Percentiles rank a stretch among this genome's conserved stretches.
phyloP scores from a whole-genome alignment of 1,284 basidiomycete genomes.

The Trametes pubescens region DNA sequence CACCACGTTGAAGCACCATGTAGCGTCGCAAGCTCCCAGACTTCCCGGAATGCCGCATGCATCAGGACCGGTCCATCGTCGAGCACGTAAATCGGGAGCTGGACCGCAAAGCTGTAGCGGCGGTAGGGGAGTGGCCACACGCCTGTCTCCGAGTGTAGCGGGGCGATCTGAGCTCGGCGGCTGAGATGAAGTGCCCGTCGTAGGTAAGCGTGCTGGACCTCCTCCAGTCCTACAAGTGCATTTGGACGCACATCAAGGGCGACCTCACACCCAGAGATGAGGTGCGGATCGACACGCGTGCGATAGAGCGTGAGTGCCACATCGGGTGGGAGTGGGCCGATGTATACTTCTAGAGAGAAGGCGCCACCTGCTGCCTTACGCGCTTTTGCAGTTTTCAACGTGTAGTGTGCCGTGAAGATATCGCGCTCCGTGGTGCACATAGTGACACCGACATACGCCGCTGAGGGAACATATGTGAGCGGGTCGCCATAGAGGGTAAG shows the following conservation, averaged over 20 bases:
- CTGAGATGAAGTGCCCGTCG: constrained; percentile 14
- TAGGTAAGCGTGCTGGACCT: constrained; percentile 13
- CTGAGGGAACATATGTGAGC: not conserved
- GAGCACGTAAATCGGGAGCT: constrained; percentile 15
- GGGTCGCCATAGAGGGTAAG: not conserved
- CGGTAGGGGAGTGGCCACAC: constrained; percentile 16
- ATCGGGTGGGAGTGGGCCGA: not conserved
- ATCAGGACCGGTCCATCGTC: not conserved
- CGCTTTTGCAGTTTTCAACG: not conserved
- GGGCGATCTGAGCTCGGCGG: not conserved
- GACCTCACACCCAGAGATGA: constrained; percentile 15
- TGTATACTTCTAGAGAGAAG: constrained; percentile 11
- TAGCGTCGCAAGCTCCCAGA: no score
- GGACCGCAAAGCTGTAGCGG: constrained; percentile 1
- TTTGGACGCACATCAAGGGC: constrained; percentile 1
- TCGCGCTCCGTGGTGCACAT: constrained; percentile 7
- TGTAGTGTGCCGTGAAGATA: constrained; percentile 13
- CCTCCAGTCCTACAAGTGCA: not conserved
- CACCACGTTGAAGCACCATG: no score
- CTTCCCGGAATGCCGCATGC: not conserved
- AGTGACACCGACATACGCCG: constrained; percentile 14
- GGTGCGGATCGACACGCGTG: constrained; percentile 16
- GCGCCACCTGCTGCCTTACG: not conserved
- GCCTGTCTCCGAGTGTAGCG: constrained; percentile 22
- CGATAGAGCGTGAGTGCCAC: constrained; percentile 8